Evolutionary conservation across 129 eudicot genomes (phyloP).

Genomic region (Chrysanthemum seticuspe): DNA sequence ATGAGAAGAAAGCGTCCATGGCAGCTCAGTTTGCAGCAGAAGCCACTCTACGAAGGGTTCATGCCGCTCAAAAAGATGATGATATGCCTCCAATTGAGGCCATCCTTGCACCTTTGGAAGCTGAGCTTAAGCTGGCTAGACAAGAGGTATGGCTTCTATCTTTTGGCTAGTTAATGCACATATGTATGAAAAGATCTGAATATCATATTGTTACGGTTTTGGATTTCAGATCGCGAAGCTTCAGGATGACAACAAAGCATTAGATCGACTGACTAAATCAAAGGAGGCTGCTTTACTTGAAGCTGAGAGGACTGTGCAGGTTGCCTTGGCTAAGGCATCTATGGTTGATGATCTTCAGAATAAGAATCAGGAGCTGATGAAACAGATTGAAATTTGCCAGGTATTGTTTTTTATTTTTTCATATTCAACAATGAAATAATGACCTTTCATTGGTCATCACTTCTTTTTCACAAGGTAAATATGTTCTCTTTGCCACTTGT

Average conservation of each 20-base stretch:
- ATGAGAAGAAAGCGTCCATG: conserved; percentile 96
- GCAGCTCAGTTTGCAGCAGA: conserved; percentile 97
- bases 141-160: conserved; percentile 70
- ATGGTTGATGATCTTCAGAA: conserved; percentile 95
- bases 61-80: conserved; percentile 93
- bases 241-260: conserved; percentile 91
- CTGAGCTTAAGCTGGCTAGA: conserved; percentile 90
- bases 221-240: conserved; percentile 77
- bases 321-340: conserved; percentile 89
- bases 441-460: not conserved
- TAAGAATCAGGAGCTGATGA: conserved; percentile 94
- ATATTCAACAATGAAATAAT: not conserved
- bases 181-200: conserved; percentile 7
- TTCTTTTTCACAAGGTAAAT: not conserved
- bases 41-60: conserved; percentile 89
- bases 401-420: conserved; percentile 24
- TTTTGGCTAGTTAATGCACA: conserved; percentile 15
- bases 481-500: not conserved
- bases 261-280: conserved; percentile 89
- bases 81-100: conserved; percentile 98
- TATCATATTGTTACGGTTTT: conserved; percentile 12
- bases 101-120: conserved; percentile 87
- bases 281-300: conserved; percentile 97
- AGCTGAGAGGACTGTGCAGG: conserved; percentile 93
- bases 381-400: conserved; percentile 97